Evolutionary conservation across 257 asterid species (phyloP), one percentile per base, ranked within the genome.

Genomic region (Scutellaria barbata): DNA sequence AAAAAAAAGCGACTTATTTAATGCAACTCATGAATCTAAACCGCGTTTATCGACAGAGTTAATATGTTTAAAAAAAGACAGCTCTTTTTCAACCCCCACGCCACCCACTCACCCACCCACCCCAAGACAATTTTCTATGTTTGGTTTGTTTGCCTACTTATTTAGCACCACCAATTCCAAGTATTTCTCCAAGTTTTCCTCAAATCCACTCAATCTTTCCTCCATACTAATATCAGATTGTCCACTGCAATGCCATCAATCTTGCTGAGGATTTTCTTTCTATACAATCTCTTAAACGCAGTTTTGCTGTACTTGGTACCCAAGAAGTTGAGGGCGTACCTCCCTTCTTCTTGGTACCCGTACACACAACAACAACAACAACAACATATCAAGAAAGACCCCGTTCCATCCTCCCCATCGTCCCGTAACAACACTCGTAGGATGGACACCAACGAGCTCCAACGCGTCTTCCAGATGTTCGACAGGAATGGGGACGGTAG

Each of bases 401-500:
- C 73, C 14, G 5, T 14, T 47, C 56, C 74, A 2, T 6, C 35
- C 7, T 1, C 10, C 2, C 56, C 74, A 2, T 6, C 35, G 10
- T 1, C 10, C 2, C 62, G 52, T 1, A 46, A n/a, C 40, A 5
- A 53, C 13, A 41, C 72, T 3, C 75, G 52, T 12, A 33, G 74
- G 75, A 85, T 85, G 94, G 90, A 82, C n/a, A 30, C 74, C 10
- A 42, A 13, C 3, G 89, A 88, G 79, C 86, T 88, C 42, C 50
- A 69, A 10, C 76, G 90, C 0, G 81, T 85, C 0, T 88, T 85
- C 84, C 82, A 85, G 50, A 82, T 85, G 76, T 88, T 88, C 50
- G 89, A 88, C 25, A 73, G 74, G 51, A 85, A 88, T 41, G 85
- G 89, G n/a, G 95, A 88, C 52, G 95, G 89, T 5, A 55, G 82